Conservation (phyloP, 2,329 filamentous ascomycete species). For the Ceratocystis papillata region DNA sequence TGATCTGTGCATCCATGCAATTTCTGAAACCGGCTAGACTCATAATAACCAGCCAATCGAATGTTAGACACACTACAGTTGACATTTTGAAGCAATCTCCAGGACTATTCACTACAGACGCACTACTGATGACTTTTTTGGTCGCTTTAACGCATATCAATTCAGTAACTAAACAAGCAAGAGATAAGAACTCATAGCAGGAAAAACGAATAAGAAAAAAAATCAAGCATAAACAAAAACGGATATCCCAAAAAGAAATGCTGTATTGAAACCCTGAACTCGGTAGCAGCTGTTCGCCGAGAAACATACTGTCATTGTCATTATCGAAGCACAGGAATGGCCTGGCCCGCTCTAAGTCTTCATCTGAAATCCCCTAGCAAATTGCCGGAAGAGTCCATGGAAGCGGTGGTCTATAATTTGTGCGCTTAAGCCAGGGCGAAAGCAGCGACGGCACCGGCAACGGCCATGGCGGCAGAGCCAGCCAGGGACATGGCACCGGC, state of each 20-base stretch:
- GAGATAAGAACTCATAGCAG: not conserved
- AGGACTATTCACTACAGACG: not conserved
- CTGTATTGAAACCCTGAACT: slow-evolving; percentile 24
- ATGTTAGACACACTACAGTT: not conserved
- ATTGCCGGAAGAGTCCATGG: not conserved
- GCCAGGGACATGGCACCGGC: slow-evolving; percentile 44
- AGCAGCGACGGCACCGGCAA: slow-evolving; percentile 44
- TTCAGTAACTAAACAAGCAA: slow-evolving; percentile 12
- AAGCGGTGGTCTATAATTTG: slow-evolving; percentile 23
- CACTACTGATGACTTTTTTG: not conserved
- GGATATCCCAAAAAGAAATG: slow-evolving; percentile 25
- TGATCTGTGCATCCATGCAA: slow-evolving; percentile 4
- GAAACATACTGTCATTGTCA: slow-evolving; percentile 24
- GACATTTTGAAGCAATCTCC: not conserved
- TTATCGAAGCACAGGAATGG: slow-evolving; percentile 24
- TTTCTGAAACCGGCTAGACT: not conserved
- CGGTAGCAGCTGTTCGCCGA: slow-evolving; percentile 18
- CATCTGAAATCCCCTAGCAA: not conserved
- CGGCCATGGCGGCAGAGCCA: slow-evolving; percentile 46
- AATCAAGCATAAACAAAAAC: slow-evolving; percentile 23
- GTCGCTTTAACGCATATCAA: slow-evolving; percentile 13
- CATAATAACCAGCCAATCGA: not conserved
- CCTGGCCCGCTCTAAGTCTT: slow-evolving; percentile 20
- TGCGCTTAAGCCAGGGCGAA: slow-evolving; percentile 44
- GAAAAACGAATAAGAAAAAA: slow-evolving; percentile 16